phyloP scores from a whole-genome alignment of 208 protist species.

The Acanthamoeba healyi region DNA sequence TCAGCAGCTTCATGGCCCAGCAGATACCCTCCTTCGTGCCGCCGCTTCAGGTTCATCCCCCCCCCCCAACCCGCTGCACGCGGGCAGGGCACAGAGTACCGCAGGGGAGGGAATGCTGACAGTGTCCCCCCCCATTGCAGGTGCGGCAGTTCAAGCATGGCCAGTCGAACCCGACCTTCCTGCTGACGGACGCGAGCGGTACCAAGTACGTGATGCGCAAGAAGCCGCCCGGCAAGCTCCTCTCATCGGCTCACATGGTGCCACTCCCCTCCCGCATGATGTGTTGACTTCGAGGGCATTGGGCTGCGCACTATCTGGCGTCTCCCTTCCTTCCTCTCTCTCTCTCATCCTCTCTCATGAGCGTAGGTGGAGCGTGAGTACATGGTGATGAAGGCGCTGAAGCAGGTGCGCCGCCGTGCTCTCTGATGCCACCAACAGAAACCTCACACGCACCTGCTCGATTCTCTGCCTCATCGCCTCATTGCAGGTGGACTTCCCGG shows the following conservation, averaged over 20 bases:
- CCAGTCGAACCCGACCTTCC: slow-evolving; percentile 86
- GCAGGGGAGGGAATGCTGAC: no score
- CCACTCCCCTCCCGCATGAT: no score
- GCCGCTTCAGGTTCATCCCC: neutral
- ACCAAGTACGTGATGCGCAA: slow-evolving; percentile 88
- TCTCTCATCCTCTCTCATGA: no score
- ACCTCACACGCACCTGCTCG: neutral
- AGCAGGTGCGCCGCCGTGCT: neutral
- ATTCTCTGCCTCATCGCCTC: neutral
- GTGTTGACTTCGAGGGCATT: no score
- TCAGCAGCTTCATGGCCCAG: neutral
- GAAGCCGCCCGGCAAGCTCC: slow-evolving; percentile 89
- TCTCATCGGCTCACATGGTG: slow-evolving; percentile 89
- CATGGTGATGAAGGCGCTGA: slow-evolving; percentile 67
- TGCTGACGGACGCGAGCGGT: slow-evolving; percentile 46
- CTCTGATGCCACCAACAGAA: no score
- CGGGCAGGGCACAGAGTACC: no score
- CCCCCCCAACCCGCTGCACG: neutral
- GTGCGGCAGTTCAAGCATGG: slow-evolving; percentile 80
- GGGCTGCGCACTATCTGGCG: no score
- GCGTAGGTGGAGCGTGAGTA: slow-evolving; percentile 40
- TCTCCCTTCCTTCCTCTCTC: no score
- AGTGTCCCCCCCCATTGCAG: no score
- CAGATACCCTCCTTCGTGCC: slow-evolving; percentile 15
- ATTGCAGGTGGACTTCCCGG: slow-evolving; percentile 80